Evolutionary conservation across 2,329 filamentous ascomycete species (phyloP), one percentile per base, ranked within the genome.

Genomic region (Endocalyx cinctus): DNA sequence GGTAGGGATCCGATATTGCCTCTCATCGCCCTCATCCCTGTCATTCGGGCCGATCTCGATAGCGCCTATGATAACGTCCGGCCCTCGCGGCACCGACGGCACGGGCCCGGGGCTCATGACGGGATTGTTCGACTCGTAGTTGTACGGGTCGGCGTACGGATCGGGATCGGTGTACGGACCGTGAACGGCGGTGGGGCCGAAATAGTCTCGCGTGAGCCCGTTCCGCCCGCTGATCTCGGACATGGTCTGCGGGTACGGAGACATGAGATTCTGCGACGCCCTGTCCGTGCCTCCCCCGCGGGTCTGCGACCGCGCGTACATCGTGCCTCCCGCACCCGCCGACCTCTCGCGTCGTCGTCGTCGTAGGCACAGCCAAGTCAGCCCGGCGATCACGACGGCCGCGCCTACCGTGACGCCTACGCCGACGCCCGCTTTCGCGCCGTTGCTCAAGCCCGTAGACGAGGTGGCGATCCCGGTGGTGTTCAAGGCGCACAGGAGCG

Each of bases 391-490:
- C 11, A 73, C 25, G 5, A 64, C 27, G 4, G 62, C 57, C 2
- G 58, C 62, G 17, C 58, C 69, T 0, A 72, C 50, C 2, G 69
- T 63, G 4, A 71, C 64, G 13, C 72, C 76, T 1, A 71, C 60
- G 5, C 68, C 74, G n/a, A 81, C 70, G 3, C 76, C 76, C 0
- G 70, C 73, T 46, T 70, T 75, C 3, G 72, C 74, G 1, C 62
- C 51, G 2, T 69, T 69, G 5, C 77, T 50, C 3, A 52, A 51
- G 3, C 35, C 37, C 17, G 27, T 33, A 17, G 29, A 33, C 31
- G 31, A 20, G 4, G 28, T 39, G 13, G 42, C 32, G n/a, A n/a
- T n/a, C n/a, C n/a, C n/a, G 5, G 43, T 39, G 3, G 57, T 45
- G 1, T 52, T 49, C 2, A 55, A 40, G 10, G 59, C 47, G 4